Conservation (phyloP, 2,329 filamentous ascomycete species). For the Fusarium subglutinans region DNA sequence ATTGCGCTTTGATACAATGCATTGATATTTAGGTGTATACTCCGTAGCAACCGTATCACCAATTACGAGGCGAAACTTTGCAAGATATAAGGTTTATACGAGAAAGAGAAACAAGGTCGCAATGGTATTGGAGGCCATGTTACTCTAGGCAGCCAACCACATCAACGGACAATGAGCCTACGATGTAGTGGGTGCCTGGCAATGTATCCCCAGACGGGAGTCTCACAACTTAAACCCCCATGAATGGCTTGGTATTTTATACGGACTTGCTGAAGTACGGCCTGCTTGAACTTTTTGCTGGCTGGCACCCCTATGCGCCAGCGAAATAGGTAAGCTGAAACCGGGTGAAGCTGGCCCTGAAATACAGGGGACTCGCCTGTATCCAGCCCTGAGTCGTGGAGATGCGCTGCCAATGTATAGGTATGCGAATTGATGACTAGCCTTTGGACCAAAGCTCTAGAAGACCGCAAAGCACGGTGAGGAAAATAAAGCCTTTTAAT, state of each 20-base stretch:
- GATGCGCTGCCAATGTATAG: rapidly evolving
- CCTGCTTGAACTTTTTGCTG: rapidly evolving
- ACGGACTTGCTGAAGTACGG: rapidly evolving
- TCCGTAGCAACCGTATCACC: not conserved
- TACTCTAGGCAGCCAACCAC: not conserved
- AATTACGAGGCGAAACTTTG: rapidly evolving
- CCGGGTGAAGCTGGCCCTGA: not conserved
- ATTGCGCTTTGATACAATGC: rapidly evolving
- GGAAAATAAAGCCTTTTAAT: too few relatives aligned
- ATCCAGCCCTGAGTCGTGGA: not conserved
- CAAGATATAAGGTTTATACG: not conserved
- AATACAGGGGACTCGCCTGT: not conserved
- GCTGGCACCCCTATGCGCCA: rapidly evolving
- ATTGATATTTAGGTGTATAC: too few relatives aligned
- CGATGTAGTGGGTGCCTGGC: rapidly evolving
- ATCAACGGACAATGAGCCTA: not conserved
- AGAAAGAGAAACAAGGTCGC: not conserved
- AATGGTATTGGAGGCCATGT: not conserved
- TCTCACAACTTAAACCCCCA: not conserved
- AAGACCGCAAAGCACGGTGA: rapidly evolving
- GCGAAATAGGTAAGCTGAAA: not conserved
- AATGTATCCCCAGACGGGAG: too few relatives aligned
- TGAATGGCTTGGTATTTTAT: not conserved
- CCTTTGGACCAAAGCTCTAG: not conserved
- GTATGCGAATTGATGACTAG: rapidly evolving